Evolutionary conservation across 768 basidiomycete genomes (phyloP).

Genomic region (Lentinula sp.): DNA sequence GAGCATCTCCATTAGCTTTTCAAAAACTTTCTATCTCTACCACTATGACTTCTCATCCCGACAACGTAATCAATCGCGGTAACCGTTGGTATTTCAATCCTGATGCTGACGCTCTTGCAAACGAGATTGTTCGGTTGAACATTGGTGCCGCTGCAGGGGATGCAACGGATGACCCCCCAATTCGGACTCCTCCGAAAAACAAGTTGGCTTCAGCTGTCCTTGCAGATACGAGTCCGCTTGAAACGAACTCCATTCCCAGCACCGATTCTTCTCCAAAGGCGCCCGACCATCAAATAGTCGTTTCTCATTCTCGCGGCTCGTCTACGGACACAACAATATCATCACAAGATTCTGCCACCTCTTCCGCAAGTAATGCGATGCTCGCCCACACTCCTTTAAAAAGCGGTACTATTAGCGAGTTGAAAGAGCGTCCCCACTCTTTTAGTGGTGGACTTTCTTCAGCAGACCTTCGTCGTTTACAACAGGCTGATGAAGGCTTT

Average conservation of each 20-base stretch:
- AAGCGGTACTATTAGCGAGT: slow-evolving; percentile 41
- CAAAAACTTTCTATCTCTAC: slow-evolving; percentile 31
- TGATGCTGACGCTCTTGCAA: slow-evolving; percentile 50
- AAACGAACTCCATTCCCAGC: slow-evolving; percentile 67
- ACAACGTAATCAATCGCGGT: slow-evolving; percentile 28
- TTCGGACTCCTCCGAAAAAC: slow-evolving; percentile 66
- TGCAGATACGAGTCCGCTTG: slow-evolving; percentile 64
- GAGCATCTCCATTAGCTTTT: slow-evolving; percentile 22
- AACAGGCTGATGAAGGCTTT: slow-evolving; percentile 52
- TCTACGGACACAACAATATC: slow-evolving; percentile 72
- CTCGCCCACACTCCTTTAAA: slow-evolving; percentile 52
- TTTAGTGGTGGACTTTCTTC: slow-evolving; percentile 74
- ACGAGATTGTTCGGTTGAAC: slow-evolving; percentile 68
- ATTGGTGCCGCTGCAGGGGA: slow-evolving; percentile 51
- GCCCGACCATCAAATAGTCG: slow-evolving; percentile 58
- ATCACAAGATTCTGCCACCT: slow-evolving; percentile 49
- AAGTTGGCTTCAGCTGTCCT: slow-evolving; percentile 47
- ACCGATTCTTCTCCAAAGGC: slow-evolving; percentile 67
- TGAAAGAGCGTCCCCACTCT: slow-evolving; percentile 75
- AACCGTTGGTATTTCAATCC: slow-evolving; percentile 62
- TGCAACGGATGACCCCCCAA: slow-evolving; percentile 43
- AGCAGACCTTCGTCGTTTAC: slow-evolving; percentile 70
- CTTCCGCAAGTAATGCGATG: slow-evolving; percentile 48
- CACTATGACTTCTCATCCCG: slow-evolving; percentile 44
- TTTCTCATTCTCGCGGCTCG: slow-evolving; percentile 76